Evolutionary conservation across 805 yeast genomes (phyloP).

Genomic region (Kregervanrija delftensis): DNA sequence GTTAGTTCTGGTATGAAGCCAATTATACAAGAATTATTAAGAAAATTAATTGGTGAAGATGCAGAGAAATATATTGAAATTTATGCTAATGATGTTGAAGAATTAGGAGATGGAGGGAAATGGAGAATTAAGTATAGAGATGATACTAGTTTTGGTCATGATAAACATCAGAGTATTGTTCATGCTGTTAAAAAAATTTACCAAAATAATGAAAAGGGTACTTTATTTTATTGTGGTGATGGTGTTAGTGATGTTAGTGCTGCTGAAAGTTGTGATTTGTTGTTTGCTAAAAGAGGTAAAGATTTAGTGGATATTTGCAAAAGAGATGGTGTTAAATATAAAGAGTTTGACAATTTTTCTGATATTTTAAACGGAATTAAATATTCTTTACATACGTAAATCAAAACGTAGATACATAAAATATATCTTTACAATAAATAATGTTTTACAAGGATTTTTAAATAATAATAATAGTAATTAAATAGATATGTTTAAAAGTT

Average conservation of each 20-base stretch:
- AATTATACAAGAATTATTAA: constrained; percentile 71
- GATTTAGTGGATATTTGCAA: constrained; percentile 84
- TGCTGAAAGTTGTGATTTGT: constrained; percentile 87
- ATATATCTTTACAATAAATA: too few species aligned
- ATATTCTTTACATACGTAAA: constrained; percentile 7
- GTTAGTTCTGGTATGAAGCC: constrained; percentile 94
- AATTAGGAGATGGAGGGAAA: constrained; percentile 36
- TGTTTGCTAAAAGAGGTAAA: constrained; percentile 89
- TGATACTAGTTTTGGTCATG: constrained; percentile 88
- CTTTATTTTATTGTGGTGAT: constrained; percentile 90
- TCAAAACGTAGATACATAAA: too few species aligned
- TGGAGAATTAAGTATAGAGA: constrained; percentile 89
- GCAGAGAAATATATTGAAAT: constrained; percentile 69
- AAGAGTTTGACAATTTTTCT: constrained; percentile 68
- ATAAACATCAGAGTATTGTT: constrained; percentile 77
- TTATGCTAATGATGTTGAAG: constrained; percentile 57
- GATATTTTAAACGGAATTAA: constrained; percentile 65
- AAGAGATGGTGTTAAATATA: constrained; percentile 74
- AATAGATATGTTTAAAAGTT: too few species aligned
- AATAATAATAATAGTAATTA: too few species aligned
- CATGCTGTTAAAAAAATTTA: constrained; percentile 30
- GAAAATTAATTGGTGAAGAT: constrained; percentile 69
- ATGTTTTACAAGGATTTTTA: too few species aligned
- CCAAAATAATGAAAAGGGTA: constrained; percentile 39
- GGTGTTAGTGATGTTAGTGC: constrained; percentile 96